Base-by-base conservation (phyloP, 306 rosid genomes). In the Betula pendula region DNA sequence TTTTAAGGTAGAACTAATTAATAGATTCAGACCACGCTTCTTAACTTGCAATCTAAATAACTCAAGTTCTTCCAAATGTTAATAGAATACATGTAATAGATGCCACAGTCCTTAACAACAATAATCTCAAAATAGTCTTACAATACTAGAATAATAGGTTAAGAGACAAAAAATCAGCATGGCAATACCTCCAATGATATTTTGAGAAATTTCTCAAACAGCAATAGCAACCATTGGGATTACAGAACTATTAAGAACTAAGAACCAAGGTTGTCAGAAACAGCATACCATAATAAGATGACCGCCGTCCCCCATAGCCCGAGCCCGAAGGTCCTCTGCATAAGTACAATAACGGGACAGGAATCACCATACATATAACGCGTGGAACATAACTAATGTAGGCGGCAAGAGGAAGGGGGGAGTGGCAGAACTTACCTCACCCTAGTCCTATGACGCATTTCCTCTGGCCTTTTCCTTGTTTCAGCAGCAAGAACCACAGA, bases 401-500 rank as follows among this genome's bases (percentile, higher is more conserved):
- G 76, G 33, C 24, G 40, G 14, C 15, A 38, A 5, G 50, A 79
- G 65, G 60, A 53, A 58, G 74, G 68, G 33, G 49, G 71, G 52
- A 50, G 66, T 0, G 49, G 71, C n/a, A 56, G 68, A 75, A 24
- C 80, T 13, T 84, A 96, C 93, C 96, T 91, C 75, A 51, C 6
- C 80, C 97, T 86, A 56, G 96, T 27, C 81, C 92, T 88, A 0
- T 88, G 97, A 16, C 96, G 97, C 99, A 96, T 96, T 78, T 96
- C 94, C 79, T 96, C 99, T 0, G 99, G 99, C 77, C 98, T 91
- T 89, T 96, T 96, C 86, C 99, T 91, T 16, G 96, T 77, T 89
- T 96, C 98, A 22, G 96, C 90, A 52, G 99, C 99, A 72, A 96
- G 83, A 67, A 92, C 99, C 29, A 96, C 99, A 19, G 94, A 75